phyloP scores from a whole-genome alignment of 371 early-diverging fungal genomes.

The Mortierella sp. region DNA sequence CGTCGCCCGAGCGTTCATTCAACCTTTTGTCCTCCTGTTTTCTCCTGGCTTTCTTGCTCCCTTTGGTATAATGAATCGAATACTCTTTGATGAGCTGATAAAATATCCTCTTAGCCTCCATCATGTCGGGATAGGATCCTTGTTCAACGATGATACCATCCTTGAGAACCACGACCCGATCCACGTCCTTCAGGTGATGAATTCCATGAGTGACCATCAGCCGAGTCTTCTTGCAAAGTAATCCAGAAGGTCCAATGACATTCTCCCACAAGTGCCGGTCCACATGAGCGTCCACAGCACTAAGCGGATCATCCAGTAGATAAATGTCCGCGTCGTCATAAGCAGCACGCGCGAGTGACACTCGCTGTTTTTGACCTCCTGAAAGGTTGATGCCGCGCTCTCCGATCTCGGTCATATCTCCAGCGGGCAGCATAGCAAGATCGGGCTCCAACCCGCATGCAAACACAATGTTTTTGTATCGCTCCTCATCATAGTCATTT shows the following conservation, averaged over 20 bases:
- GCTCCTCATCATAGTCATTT: constrained; percentile 51
- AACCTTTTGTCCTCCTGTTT: too few species aligned
- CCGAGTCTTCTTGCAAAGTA: constrained; percentile 83
- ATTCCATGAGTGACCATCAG: constrained; percentile 93
- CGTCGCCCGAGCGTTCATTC: neutral
- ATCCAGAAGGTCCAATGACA: constrained; percentile 82
- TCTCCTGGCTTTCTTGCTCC: neutral
- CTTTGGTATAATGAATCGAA: constrained; percentile 1
- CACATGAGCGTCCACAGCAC: constrained; percentile 67
- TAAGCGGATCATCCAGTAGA: constrained; percentile 69
- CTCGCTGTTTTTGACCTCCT: constrained; percentile 67
- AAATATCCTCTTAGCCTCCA: constrained; percentile 55
- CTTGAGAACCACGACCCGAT: constrained; percentile 63
- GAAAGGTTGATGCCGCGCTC: constrained; percentile 66
- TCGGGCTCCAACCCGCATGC: constrained; percentile 69
- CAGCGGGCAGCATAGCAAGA: constrained; percentile 68
- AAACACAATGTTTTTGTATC: constrained; percentile 57
- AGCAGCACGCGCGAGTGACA: constrained; percentile 61
- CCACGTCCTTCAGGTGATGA: constrained; percentile 74
- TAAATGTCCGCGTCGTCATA: constrained; percentile 62
- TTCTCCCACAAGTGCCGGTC: constrained; percentile 80
- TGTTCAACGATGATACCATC: constrained; percentile 64
- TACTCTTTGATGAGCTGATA: constrained; percentile 58
- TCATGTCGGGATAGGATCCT: constrained; percentile 60
- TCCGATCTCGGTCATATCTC: constrained; percentile 70